A percentile compares a stretch with the other conserved stretches of the same genome.
Evolutionary conservation across 73 alveolate genomes (phyloP).

Genomic region (Paramecium pentaurelia): DNA sequence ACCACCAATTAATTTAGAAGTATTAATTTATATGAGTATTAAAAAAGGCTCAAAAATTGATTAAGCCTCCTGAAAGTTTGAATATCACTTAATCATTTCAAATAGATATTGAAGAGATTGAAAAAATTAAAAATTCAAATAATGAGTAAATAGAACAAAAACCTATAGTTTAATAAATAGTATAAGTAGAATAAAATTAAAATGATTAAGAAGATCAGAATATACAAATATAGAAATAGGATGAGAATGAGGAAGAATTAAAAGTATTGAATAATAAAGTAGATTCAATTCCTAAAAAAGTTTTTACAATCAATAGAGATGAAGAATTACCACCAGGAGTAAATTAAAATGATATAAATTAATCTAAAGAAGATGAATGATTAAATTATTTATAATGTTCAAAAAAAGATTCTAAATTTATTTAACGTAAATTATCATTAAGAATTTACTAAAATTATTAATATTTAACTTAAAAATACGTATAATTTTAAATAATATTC

Average conservation of each 20-base stretch:
- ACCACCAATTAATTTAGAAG: neutral
- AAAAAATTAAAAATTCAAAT: neutral
- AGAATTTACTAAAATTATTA: neutral
- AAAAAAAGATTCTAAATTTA: neutral
- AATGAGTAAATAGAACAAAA: neutral
- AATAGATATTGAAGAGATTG: neutral
- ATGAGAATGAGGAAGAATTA: neutral
- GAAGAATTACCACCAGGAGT: conserved; percentile 20
- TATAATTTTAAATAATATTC: neutral
- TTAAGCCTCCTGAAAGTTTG: neutral
- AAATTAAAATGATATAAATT: neutral
- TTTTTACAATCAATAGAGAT: neutral
- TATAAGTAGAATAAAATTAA: neutral
- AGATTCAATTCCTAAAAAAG: neutral
- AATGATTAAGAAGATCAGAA: neutral
- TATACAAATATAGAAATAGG: neutral
- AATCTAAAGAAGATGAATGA: neutral
- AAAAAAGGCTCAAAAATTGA: neutral
- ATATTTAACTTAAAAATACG: neutral
- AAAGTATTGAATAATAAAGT: neutral
- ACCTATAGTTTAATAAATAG: neutral
- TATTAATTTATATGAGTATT: neutral
- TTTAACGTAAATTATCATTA: neutral
- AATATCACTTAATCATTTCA: neutral
- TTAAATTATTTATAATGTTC: neutral